Percentiles rank a stretch among this genome's conserved stretches.
Conservation (phyloP, 345 rosid species). For the Clausena lansium region DNA sequence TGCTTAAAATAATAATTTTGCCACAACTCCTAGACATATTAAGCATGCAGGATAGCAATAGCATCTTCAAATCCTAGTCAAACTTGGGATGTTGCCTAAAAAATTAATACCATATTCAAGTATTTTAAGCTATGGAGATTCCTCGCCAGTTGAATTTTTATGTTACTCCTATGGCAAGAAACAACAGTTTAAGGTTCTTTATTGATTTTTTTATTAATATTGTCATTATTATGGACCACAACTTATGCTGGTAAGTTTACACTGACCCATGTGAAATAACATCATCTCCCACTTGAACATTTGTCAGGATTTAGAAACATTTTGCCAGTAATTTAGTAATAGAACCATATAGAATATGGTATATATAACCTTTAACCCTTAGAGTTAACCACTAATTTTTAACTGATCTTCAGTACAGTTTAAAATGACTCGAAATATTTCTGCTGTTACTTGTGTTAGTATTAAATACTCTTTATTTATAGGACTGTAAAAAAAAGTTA, state of each 20-base stretch:
- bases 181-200: neutral
- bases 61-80: constrained; percentile 12
- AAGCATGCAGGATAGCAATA: neutral
- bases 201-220: neutral
- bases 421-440: too few species aligned
- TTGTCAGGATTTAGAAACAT: neutral
- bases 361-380: too few species aligned
- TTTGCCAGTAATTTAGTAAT: neutral
- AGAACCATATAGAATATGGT: neutral
- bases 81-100: neutral
- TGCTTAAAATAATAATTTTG: neutral
- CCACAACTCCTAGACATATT: neutral
- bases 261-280: constrained; percentile 30
- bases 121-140: neutral
- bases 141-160: neutral
- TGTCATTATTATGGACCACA: constrained; percentile 19
- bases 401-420: too few species aligned
- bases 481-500: too few species aligned
- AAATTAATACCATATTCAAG: neutral
- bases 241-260: neutral
- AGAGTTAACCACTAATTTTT: too few species aligned
- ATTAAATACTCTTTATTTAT: too few species aligned
- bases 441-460: too few species aligned
- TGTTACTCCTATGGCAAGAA: neutral
- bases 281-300: constrained; percentile 21